Evolutionary conservation across 768 basidiomycete species (phyloP).

Genomic region (Cystofilobasidium bisporidii): DNA sequence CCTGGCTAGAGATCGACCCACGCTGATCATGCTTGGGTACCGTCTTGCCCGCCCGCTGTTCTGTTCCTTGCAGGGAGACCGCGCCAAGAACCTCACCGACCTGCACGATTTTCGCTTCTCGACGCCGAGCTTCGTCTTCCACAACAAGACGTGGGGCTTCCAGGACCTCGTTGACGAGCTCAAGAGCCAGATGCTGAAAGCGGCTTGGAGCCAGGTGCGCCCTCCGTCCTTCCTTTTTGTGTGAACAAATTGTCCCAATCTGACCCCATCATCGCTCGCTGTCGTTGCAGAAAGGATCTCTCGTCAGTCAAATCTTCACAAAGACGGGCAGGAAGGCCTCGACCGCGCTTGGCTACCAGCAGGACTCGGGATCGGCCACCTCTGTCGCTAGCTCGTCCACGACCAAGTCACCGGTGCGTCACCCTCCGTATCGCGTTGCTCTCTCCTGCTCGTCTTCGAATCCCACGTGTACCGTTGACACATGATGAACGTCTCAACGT

Average conservation of each 20-base stretch:
- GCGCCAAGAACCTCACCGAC: constrained; percentile 39
- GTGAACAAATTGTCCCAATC: no score
- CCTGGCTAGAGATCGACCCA: no score
- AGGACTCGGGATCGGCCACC: background rate
- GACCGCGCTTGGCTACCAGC: constrained; percentile 2
- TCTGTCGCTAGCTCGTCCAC: background rate
- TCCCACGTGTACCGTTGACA: no score
- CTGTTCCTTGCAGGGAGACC: constrained; percentile 43
- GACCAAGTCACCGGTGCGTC: background rate
- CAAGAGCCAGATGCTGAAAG: constrained; percentile 27
- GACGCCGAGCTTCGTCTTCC: constrained; percentile 66
- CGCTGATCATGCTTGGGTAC: no score
- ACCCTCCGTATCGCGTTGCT: no score
- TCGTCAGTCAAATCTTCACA: constrained; percentile 8
- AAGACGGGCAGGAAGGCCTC: background rate
- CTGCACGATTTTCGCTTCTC: constrained; percentile 72
- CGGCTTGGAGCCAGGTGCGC: constrained; percentile 2
- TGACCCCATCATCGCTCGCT: background rate
- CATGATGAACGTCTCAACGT: no score
- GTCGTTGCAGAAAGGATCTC: background rate
- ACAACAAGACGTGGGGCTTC: constrained; percentile 39
- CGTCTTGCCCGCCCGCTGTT: no score
- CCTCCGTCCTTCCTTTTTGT: no score
- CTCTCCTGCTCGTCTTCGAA: no score
- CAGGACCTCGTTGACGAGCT: constrained; percentile 39